Conservation (phyloP, 805 yeast species). For the Wickerhamiella sorbophila region DNA sequence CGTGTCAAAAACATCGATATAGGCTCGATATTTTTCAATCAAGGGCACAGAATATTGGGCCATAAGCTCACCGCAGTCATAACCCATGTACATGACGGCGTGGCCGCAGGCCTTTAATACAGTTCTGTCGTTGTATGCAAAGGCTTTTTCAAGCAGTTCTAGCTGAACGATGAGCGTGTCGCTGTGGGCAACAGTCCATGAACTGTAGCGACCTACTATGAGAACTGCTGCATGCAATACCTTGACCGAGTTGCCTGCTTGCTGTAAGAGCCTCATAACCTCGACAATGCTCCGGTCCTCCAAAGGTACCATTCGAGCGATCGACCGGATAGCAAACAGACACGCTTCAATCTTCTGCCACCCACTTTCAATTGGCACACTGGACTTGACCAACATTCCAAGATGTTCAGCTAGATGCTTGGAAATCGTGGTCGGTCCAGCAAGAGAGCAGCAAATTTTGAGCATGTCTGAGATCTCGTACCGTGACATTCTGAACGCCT, state of each 20-base stretch:
- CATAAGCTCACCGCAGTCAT: constrained; percentile 65
- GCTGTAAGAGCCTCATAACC: constrained; percentile 52
- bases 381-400: not conserved
- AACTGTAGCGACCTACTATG: constrained; percentile 89
- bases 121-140: constrained; percentile 31
- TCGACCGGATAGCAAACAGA: constrained; percentile 73
- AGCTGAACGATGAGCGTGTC: constrained; percentile 69
- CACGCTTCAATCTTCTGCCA: constrained; percentile 93
- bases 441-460: constrained; percentile 89
- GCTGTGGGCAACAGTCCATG: constrained; percentile 85
- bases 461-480: constrained; percentile 97
- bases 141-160: constrained; percentile 69
- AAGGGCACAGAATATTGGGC: constrained; percentile 60
- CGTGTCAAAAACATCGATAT: constrained; percentile 41
- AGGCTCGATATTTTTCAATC: constrained; percentile 51
- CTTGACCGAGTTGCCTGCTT: constrained; percentile 63
- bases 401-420: constrained; percentile 23
- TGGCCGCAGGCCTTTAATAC: constrained; percentile 79
- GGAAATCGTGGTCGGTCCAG: constrained; percentile 51
- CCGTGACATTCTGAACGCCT: constrained; percentile 83
- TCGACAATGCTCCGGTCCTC: constrained; percentile 61
- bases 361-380: not conserved
- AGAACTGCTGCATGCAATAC: constrained; percentile 85
- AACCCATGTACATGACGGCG: constrained; percentile 87
- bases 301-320: constrained; percentile 76